phyloP scores from a whole-genome alignment of 148 eudicot genomes.

The Silene conica region DNA sequence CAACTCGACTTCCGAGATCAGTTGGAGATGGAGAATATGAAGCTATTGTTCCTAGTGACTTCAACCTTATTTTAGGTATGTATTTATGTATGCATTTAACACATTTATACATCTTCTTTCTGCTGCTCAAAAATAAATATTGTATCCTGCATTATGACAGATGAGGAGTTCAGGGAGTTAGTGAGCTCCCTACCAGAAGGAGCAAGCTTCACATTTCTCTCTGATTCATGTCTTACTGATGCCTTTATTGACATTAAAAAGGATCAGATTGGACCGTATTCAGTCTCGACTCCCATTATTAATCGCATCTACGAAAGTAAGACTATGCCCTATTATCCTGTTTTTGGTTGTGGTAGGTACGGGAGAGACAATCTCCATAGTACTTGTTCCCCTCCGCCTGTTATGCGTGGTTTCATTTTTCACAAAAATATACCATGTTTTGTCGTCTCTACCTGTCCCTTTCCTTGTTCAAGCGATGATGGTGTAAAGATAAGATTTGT shows the following conservation, averaged over 20 bases:
- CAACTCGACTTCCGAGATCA: slow-evolving; percentile 31
- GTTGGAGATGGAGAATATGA: slow-evolving; percentile 30
- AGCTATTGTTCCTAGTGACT: slow-evolving; percentile 53
- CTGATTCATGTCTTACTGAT: slow-evolving; percentile 56
- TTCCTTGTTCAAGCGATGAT: too few relatives aligned
- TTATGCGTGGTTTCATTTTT: too few relatives aligned
- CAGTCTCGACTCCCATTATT: too few relatives aligned
- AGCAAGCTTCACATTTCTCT: slow-evolving; percentile 54
- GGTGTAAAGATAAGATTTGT: too few relatives aligned
- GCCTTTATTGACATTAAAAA: slow-evolving; percentile 56
- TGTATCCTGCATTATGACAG: too few relatives aligned
- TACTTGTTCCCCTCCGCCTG: too few relatives aligned
- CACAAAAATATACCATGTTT: too few relatives aligned
- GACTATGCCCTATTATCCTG: too few relatives aligned
- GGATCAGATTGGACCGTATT: slow-evolving; percentile 13
- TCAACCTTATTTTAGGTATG: slow-evolving; percentile 42
- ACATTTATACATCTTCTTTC: background rate
- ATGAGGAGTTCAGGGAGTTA: slow-evolving; percentile 47
- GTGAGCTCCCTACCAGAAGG: slow-evolving; percentile 49
- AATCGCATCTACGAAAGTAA: too few relatives aligned
- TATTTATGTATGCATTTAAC: slow-evolving; percentile 13
- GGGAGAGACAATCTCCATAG: too few relatives aligned
- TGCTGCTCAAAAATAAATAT: background rate
- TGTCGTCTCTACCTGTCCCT: too few relatives aligned
- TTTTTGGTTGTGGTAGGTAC: too few relatives aligned